A percentile compares a stretch with the other conserved stretches of the same genome.
Conservation (phyloP, 768 basidiomycete species). For the Artomyces pyxidatus region DNA sequence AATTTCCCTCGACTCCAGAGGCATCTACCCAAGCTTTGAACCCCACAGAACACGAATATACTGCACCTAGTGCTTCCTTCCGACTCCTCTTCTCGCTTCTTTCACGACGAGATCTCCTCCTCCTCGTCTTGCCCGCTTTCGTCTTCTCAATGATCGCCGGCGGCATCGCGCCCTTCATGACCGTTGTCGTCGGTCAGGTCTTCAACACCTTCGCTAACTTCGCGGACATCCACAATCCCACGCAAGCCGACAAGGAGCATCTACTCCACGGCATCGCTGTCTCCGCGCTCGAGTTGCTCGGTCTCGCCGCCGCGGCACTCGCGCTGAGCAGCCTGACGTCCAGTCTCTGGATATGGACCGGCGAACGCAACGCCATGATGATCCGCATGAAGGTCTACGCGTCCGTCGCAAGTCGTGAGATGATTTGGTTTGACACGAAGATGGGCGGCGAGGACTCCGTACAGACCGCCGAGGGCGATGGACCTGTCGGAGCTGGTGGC, state of each 20-base stretch:
- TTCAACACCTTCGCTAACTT: conserved; percentile 67
- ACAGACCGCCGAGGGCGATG: conserved; percentile 31
- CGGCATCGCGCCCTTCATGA: conserved; percentile 81
- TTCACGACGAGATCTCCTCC: conserved; percentile 43
- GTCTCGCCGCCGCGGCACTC: conserved; percentile 57
- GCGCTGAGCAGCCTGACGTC: conserved; percentile 68
- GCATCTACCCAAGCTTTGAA: conserved; percentile 16
- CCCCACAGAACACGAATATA: conserved; percentile 16
- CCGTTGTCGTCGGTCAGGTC: conserved; percentile 65
- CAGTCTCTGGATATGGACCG: conserved; percentile 80
- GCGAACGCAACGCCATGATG: conserved; percentile 68
- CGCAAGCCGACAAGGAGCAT: conserved; percentile 36
- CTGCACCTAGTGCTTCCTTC: conserved; percentile 30
- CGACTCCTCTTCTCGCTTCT: conserved; percentile 61
- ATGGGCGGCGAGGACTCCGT: conserved; percentile 50
- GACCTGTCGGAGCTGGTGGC: conserved; percentile 73
- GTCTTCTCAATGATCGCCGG: conserved; percentile 55
- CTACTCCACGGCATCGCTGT: conserved; percentile 52
- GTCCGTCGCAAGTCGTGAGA: conserved; percentile 58
- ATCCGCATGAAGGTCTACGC: conserved; percentile 63
- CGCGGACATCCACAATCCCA: conserved; percentile 33
- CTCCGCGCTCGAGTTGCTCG: conserved; percentile 59
- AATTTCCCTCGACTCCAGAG: conserved; percentile 15
- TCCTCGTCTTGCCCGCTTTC: conserved; percentile 58
- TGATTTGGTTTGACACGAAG: conserved; percentile 89